phyloP scores from a whole-genome alignment of 2,329 filamentous ascomycete genomes.

The Calonectria ilicicola region DNA sequence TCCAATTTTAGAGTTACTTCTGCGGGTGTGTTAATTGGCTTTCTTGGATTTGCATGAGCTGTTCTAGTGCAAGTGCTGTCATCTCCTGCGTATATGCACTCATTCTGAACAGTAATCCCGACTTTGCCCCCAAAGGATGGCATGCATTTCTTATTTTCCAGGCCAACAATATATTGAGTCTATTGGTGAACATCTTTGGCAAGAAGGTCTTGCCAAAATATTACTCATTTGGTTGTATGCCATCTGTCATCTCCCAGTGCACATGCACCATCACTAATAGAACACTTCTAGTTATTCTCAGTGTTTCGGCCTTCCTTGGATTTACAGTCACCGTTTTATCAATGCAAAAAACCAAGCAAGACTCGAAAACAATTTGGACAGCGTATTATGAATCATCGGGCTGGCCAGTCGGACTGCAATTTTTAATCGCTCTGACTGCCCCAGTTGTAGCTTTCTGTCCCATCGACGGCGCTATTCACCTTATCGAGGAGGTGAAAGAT shows the following conservation, averaged over 20 bases:
- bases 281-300: background rate
- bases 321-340: background rate
- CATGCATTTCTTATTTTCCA: constrained; percentile 5
- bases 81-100: background rate
- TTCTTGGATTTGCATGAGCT: background rate
- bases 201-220: background rate
- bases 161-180: background rate
- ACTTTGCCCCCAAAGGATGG: background rate
- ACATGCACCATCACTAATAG: background rate
- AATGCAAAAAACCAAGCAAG: background rate
- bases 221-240: constrained; percentile 5
- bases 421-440: background rate
- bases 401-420: background rate
- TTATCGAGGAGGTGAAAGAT: background rate
- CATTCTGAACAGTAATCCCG: background rate
- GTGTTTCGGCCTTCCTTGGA: background rate
- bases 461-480: background rate
- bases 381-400: background rate
- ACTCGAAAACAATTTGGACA: background rate
- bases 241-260: no score
- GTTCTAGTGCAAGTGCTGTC: background rate
- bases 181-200: background rate
- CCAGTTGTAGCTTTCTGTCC: background rate
- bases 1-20: background rate
- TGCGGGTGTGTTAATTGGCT: background rate